Evolutionary conservation across 208 protist species (phyloP), one percentile per base, ranked within the genome.

Genomic region (Angomonas ambiguus): DNA sequence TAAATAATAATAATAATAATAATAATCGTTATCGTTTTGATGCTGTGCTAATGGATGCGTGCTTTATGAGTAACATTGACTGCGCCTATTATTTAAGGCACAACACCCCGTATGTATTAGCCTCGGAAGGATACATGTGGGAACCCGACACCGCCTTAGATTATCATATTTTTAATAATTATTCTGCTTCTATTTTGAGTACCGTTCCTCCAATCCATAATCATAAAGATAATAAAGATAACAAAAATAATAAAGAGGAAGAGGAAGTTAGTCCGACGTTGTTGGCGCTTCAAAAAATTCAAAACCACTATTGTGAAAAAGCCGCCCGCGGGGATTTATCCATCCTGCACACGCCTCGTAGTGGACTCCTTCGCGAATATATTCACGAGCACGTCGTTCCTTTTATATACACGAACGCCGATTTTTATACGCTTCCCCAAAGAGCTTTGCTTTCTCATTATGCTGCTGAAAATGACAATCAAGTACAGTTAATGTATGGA

Each of bases 31-130:
- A 45, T 45, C n/a, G 8, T 16, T 94, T 94, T 73, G 85, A 94
- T 38, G 88, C 88, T 0, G 81, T 94, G n/a, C 63, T 92, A 2
- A 92, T 94, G 61, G 88, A 94, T 53, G 85, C 88, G 20, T 94
- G 88, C 74, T 94, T 94, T 66, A 94, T 94, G 88, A 78, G 85
- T 25, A 92, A 88, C 74, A 65, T 92, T 0, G 88, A 94, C 71
- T 92, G 88, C 66, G 88, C 77, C 41, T 92, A 94, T 45, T 77
- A 91, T 34, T 74, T 94, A 57, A 84, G 88, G 13, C 67, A 91
- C 75, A 92, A 94, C 69, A 94, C 88, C 24, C 69, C 74, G 0
- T 92, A 86, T 69, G 89, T 94, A 74, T 85, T 85, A 0, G 88
- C 80, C 6, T 91, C 81, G 35, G 88, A 94, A 65, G 88, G 88